Conservation (phyloP, 441 rosid species). For the Aquilaria agallochum region DNA sequence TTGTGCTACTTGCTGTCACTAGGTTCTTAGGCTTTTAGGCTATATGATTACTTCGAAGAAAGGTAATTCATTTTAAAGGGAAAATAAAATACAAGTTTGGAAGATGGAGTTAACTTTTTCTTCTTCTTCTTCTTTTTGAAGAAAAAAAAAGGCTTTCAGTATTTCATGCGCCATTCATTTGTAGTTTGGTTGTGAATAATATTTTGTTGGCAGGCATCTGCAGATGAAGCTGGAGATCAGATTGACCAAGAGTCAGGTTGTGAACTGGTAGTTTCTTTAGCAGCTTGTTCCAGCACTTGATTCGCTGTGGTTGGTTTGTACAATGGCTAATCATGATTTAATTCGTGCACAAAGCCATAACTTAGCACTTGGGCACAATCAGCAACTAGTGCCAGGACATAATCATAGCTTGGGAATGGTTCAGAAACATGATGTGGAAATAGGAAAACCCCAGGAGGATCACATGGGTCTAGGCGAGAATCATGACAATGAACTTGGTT, state of each 20-base stretch:
- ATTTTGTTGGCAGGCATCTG: conserved; percentile 26
- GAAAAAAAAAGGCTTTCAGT: too few relatives aligned
- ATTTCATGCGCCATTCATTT: background rate
- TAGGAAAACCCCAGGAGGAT: conserved; percentile 65
- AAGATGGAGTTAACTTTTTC: background rate
- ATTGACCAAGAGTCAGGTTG: conserved; percentile 4
- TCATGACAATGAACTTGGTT: conserved; percentile 64
- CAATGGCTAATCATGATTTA: conserved; percentile 86
- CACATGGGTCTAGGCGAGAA: conserved; percentile 58
- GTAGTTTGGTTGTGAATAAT: background rate
- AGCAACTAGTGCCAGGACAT: conserved; percentile 62
- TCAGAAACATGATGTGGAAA: conserved; percentile 61
- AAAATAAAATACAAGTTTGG: background rate
- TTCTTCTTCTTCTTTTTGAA: background rate
- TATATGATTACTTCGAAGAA: background rate
- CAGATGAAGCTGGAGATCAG: conserved; percentile 14
- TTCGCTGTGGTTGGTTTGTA: conserved; percentile 13
- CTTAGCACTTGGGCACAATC: conserved; percentile 62
- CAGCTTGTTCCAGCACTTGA: conserved; percentile 20
- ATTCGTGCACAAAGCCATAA: conserved; percentile 68
- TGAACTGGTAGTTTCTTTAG: conserved; percentile 18
- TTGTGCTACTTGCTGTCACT: too few relatives aligned
- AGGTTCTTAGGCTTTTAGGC: background rate
- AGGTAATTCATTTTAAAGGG: too few relatives aligned
- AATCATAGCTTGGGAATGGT: conserved; percentile 57